Base-by-base conservation (phyloP, 176 grass and related monocot species). In the Eragrostis nindensis region DNA sequence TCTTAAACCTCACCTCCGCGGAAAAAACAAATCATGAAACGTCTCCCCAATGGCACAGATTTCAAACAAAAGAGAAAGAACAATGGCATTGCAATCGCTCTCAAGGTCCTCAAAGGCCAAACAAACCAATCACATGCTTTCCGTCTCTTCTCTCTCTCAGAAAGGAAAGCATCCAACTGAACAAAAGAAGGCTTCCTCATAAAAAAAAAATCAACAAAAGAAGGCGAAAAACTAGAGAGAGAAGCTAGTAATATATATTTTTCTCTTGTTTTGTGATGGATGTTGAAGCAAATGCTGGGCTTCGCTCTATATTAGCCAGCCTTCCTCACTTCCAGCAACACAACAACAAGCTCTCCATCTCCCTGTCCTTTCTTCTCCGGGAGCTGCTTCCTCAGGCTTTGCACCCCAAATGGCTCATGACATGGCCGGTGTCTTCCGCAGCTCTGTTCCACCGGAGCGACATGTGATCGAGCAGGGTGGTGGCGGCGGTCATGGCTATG, bases 381-480 rank as follows among this genome's bases (percentile, higher is more conserved):
- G 32, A 36, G 32, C 32, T 36, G 32, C 32, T 36, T 36, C 32
- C 32, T 36, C 42, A 10, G 9, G 42, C 42, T 5, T 44, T 44
- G 3, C 6, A 8, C 42, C 42, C 42, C 4, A 44, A 36, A 36
- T 36, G 32, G 32, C 32, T 36, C 32, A 36, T n/a, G n/a, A n/a
- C n/a, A n/a, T n/a, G n/a, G n/a, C n/a, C n/a, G n/a, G n/a, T n/a
- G n/a, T n/a, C n/a, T n/a, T n/a, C n/a, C n/a, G n/a, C n/a, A n/a
- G n/a, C n/a, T n/a, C n/a, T n/a, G n/a, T n/a, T n/a, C n/a, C n/a
- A n/a, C n/a, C n/a, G n/a, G n/a, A n/a, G n/a, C n/a, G n/a, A n/a
- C n/a, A 71, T 9, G 76, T 47, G n/a, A 74, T 11, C 10, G 19
- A 55, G 25, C 86, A 86, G 52, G 86, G 72, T 11, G 78, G 78